Conservation (phyloP, 495 filamentous ascomycete species). For the Tuber magnatum region DNA sequence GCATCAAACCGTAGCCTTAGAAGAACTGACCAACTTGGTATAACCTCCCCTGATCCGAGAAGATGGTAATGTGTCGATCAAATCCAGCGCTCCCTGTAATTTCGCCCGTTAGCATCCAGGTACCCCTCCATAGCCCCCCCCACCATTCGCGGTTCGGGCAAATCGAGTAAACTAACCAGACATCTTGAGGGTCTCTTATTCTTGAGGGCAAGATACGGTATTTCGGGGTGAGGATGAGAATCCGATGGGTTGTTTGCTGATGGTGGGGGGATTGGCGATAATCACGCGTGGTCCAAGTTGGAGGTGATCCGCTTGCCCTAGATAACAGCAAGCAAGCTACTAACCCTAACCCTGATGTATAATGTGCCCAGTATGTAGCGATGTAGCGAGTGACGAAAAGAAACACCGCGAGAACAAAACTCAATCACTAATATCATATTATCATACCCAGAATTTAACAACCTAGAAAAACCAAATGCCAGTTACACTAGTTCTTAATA, state of each 20-base stretch:
- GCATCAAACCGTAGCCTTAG: not conserved
- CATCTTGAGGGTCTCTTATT: conserved; percentile 39
- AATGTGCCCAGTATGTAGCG: too few relatives aligned
- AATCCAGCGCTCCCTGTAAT: conserved; percentile 82
- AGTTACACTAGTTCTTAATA: too few relatives aligned
- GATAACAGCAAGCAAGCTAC: not conserved
- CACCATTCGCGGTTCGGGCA: conserved; percentile 10
- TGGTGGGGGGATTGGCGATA: not conserved
- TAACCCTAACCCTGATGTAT: not conserved
- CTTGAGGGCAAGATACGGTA: conserved; percentile 7
- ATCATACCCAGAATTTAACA: too few relatives aligned
- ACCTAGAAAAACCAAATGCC: too few relatives aligned
- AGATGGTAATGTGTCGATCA: conserved; percentile 99
- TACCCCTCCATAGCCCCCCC: conserved; percentile 31
- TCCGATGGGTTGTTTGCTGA: not conserved
- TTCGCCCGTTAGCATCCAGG: conserved; percentile 19
- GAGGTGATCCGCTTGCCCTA: not conserved
- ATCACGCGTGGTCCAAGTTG: not conserved
- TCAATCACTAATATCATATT: too few relatives aligned
- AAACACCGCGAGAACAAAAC: too few relatives aligned
- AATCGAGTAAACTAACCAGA: conserved; percentile 40
- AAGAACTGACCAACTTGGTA: conserved; percentile 93
- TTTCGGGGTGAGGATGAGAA: not conserved
- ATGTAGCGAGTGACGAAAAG: too few relatives aligned
- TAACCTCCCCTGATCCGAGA: conserved; percentile 93